Evolutionary conservation across 208 protist species (phyloP).

Genomic region (Naegleria lovaniensis): DNA sequence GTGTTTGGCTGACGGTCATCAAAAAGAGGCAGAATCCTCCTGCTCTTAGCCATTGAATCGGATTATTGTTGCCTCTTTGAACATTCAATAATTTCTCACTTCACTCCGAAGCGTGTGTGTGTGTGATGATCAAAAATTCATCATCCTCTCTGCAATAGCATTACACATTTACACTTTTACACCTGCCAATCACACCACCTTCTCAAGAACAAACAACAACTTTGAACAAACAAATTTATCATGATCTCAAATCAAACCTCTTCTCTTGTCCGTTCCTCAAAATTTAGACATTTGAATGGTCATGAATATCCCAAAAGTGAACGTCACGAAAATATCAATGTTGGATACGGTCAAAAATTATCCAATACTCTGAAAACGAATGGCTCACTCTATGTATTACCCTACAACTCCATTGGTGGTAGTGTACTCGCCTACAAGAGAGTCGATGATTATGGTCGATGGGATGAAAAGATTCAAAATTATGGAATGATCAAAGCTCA

Average conservation of each 20-base stretch:
- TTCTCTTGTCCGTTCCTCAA: background rate
- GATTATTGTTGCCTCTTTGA: too few species aligned
- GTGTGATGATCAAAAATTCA: too few species aligned
- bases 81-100: too few species aligned
- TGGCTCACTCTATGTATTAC: background rate
- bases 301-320: background rate
- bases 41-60: too few species aligned
- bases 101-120: too few species aligned
- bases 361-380: background rate
- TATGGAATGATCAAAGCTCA: background rate
- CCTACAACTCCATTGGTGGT: background rate
- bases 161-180: too few species aligned
- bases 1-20: too few species aligned
- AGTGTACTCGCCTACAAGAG: background rate
- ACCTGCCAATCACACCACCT: too few species aligned
- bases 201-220: too few species aligned
- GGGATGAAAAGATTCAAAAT: background rate
- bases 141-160: too few species aligned
- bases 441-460: conserved; percentile 4
- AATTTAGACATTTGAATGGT: background rate
- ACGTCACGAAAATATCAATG: background rate
- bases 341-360: background rate
- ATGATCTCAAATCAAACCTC: background rate
- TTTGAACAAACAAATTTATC: too few species aligned
- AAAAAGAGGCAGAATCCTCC: too few species aligned